Base-by-base conservation (phyloP, 2,329 filamentous ascomycete species). In the Raffaelea arxii region DNA sequence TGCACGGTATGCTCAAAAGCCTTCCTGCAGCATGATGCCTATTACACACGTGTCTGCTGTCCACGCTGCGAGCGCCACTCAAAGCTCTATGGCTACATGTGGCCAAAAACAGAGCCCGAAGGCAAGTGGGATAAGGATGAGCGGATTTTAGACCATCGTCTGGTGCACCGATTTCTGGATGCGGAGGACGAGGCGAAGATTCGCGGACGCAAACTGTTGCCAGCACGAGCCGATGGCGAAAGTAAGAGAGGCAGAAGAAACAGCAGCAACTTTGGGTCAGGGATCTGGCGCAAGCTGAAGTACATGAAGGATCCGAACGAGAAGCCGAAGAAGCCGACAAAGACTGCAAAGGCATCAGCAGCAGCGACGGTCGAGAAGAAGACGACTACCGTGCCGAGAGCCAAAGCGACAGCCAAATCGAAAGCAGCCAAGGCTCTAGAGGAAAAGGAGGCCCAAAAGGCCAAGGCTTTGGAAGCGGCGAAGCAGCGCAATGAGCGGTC, bases 1-100 rank as follows among this genome's bases (percentile, higher is more conserved):
- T 98, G 92, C 66, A 86, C 80, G 44, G 88, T 85, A 23, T 98
- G 92, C 66, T 77, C 78, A 43, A 75, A 75, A 1, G 79, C 82
- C 49, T 98, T 97, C 60, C 84, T 97, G 6, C 91, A 97, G 62
- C 75, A 80, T 36, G 85, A 97, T 53, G 88, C 87, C 0, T 96
- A 94, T 62, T 83, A 82, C 53, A 96, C 90, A 1, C 80, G 84
- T 44, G 81, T 84, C 42, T 84, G 87, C 16, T 98, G 92, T 61
- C 90, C 88, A 4, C 80, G 92, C 6, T 98, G 92, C 63, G 92
- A 98, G 66, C 79, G 92, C 1, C 92, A 98, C 60, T 94, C 86
- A 16, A 97, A 94, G 67, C 69, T 98, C 1, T 98, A 97, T 61
- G 94, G 94, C 0, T 96, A 86, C 59, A 74, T 84, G 48, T 98